Percentiles rank a stretch among this genome's conserved stretches.
phyloP scores from a whole-genome alignment of 148 eudicot genomes.

The Suaeda aralocaspica region DNA sequence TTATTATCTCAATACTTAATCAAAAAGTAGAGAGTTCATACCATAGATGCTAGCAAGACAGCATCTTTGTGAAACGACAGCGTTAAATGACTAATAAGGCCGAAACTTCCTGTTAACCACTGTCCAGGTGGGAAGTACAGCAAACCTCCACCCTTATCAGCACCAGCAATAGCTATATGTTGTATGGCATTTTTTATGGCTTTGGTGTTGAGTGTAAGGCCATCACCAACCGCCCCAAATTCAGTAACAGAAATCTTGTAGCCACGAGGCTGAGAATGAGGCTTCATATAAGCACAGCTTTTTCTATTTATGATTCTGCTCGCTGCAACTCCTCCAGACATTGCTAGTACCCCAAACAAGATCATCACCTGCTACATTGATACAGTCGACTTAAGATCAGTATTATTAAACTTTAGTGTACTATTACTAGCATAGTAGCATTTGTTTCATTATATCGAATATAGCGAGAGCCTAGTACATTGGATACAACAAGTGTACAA shows the following conservation, averaged over 20 bases:
- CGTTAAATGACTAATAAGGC: constrained; percentile 31
- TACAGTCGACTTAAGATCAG: background rate
- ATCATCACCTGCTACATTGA: background rate
- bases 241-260: constrained; percentile 27
- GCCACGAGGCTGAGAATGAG: background rate
- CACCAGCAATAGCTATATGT: constrained; percentile 17
- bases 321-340: background rate
- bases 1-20: background rate
- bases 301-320: background rate
- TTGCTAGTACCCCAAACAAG: background rate
- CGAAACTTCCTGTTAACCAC: constrained; percentile 36
- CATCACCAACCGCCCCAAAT: constrained; percentile 40
- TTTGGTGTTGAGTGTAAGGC: constrained; percentile 28
- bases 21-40: background rate
- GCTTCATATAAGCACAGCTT: background rate
- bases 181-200: constrained; percentile 33
- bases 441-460: too few species aligned
- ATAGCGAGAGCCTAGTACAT: too few species aligned
- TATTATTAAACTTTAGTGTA: too few species aligned
- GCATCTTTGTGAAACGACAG: constrained; percentile 30
- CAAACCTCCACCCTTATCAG: constrained; percentile 29
- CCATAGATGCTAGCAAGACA: constrained; percentile 32
- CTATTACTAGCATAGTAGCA: too few species aligned
- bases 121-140: constrained; percentile 31
- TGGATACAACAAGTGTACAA: too few species aligned